phyloP scores from a whole-genome alignment of 2,329 filamentous ascomycete genomes.

The Xylariales sp. region DNA sequence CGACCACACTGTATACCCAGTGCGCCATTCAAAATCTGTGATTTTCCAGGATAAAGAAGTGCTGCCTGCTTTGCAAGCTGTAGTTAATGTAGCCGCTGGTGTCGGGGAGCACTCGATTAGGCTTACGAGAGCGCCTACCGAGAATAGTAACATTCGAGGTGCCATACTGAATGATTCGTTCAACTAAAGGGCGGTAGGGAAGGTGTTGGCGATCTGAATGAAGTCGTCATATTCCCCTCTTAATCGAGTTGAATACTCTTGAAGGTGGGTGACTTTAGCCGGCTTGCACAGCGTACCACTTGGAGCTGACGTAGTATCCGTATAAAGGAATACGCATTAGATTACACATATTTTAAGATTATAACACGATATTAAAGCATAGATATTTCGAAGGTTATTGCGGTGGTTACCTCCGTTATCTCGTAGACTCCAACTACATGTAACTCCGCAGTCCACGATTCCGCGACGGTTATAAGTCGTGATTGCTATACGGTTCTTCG shows the following conservation, averaged over 20 bases:
- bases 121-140: neutral
- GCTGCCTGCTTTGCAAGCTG: neutral
- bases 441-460: too few relatives aligned
- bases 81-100: neutral
- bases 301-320: too few relatives aligned
- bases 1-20: constrained; percentile 18
- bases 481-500: too few relatives aligned
- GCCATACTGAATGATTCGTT: constrained; percentile 1
- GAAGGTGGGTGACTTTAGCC: constrained; percentile 17
- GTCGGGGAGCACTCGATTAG: neutral
- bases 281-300: neutral
- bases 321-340: too few relatives aligned
- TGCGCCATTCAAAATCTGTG: constrained; percentile 31
- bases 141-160: constrained; percentile 6
- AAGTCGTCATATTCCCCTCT: neutral
- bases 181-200: neutral
- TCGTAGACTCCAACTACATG: too few relatives aligned
- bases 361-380: too few relatives aligned
- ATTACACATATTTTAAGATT: too few relatives aligned
- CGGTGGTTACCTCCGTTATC: too few relatives aligned
- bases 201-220: neutral
- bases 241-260: neutral
- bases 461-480: too few relatives aligned
- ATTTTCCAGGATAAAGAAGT: constrained; percentile 19
- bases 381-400: too few relatives aligned